phyloP scores from a whole-genome alignment of 805 yeast genomes.

The Groenewaldozyma tartarivorans region DNA sequence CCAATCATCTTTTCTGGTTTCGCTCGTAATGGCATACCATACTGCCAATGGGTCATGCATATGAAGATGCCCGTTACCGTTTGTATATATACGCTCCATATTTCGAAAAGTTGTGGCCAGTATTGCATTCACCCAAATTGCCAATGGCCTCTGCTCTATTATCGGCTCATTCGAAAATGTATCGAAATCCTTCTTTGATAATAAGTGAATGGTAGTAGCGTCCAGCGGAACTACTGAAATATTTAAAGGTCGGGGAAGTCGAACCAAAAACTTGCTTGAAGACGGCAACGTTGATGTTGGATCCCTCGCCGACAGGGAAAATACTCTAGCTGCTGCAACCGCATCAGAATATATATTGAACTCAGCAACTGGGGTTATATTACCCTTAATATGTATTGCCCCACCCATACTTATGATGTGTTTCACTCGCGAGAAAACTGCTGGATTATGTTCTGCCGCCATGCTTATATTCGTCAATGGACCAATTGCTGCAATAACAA shows the following conservation, averaged over 20 bases:
- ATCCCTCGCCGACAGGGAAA: slow-evolving; percentile 22
- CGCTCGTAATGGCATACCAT: slow-evolving; percentile 25
- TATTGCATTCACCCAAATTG: neutral
- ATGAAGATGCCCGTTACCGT: too few relatives aligned
- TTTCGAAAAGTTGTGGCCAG: too few relatives aligned
- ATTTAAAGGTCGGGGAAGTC: slow-evolving; percentile 18
- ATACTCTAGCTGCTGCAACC: slow-evolving; percentile 30
- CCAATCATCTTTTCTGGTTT: neutral
- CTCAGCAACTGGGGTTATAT: slow-evolving; percentile 31
- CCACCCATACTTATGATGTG: slow-evolving; percentile 33
- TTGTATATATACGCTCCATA: neutral
- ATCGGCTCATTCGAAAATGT: neutral
- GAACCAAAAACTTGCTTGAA: slow-evolving; percentile 11
- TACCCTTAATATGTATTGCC: slow-evolving; percentile 28
- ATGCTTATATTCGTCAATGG: slow-evolving; percentile 32
- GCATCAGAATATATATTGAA: slow-evolving; percentile 34
- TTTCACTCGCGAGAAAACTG: slow-evolving; percentile 26
- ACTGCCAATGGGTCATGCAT: slow-evolving; percentile 32
- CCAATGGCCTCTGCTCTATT: neutral
- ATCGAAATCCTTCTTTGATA: slow-evolving; percentile 15
- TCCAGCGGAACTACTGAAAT: slow-evolving; percentile 32
- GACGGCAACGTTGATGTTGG: slow-evolving; percentile 25
- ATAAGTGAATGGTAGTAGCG: slow-evolving; percentile 25
- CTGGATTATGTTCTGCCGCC: slow-evolving; percentile 32
- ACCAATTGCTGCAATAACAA: slow-evolving; percentile 27